A percentile compares a stretch with the other conserved stretches of the same genome.
These are phyloP conservation scores for Porodaedalea pini DNA, from an alignment of 1,284 basidiomycete genomes.

Conservation along the genomic window DNA sequence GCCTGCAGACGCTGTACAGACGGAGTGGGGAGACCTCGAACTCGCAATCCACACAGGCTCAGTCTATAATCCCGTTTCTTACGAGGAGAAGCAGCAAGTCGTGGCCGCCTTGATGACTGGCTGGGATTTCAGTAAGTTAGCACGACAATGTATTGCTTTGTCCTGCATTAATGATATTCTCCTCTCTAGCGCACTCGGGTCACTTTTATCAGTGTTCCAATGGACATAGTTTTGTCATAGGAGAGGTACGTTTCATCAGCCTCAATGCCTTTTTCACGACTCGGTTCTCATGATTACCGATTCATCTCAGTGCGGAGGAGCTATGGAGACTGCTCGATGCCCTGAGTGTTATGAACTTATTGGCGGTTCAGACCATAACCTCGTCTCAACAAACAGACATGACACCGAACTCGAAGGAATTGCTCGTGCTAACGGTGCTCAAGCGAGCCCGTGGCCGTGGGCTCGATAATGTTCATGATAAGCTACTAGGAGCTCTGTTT, in stretches of 20 bases:
- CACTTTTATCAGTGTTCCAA: slow-evolving; percentile 50
- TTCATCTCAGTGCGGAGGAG: slow-evolving; percentile 18
- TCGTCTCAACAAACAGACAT: slow-evolving; percentile 11
- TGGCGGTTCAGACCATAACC: slow-evolving; percentile 11
- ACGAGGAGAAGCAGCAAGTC: slow-evolving; percentile 46
- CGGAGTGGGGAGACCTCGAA: slow-evolving; percentile 11
- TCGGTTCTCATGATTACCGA: background rate
- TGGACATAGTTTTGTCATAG: slow-evolving; percentile 49
- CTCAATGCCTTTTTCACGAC: too few species aligned
- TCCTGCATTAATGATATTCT: background rate
- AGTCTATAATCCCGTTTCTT: slow-evolving; percentile 42
- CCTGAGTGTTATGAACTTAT: slow-evolving; percentile 19
- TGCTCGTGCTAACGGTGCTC: slow-evolving; percentile 8
- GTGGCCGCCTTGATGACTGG: slow-evolving; percentile 36
- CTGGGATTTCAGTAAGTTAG: slow-evolving; percentile 37
- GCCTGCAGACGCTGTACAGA: background rate
- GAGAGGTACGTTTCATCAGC: slow-evolving; percentile 36
- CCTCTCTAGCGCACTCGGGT: slow-evolving; percentile 38
- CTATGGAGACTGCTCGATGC: slow-evolving; percentile 12
- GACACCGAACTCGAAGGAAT: slow-evolving; percentile 11
- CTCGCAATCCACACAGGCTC: slow-evolving; percentile 11
- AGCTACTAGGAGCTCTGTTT: too few species aligned
- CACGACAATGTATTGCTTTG: background rate
- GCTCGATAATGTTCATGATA: slow-evolving; percentile 4
- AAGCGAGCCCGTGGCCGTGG: slow-evolving; percentile 15